phyloP scores from a whole-genome alignment of 768 basidiomycete species.

The Boletus bicolor region DNA sequence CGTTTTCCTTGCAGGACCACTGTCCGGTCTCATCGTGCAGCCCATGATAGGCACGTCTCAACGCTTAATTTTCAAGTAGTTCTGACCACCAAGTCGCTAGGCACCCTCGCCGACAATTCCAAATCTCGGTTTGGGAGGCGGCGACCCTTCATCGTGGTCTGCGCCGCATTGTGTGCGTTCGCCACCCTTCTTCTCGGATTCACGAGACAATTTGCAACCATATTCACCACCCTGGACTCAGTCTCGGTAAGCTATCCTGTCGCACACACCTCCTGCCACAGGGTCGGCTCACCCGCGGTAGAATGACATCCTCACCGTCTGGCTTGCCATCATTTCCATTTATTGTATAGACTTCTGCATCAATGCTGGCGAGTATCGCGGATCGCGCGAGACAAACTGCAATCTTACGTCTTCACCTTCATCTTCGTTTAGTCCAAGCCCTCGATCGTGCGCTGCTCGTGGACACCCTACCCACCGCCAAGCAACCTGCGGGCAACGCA shows the following conservation, averaged over 20 bases:
- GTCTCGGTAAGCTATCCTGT: constrained; percentile 29
- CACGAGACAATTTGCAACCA: constrained; percentile 55
- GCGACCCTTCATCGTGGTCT: constrained; percentile 79
- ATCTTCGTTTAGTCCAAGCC: constrained; percentile 61
- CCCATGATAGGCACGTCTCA: constrained; percentile 68
- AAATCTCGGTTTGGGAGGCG: constrained; percentile 78
- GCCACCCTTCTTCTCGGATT: constrained; percentile 85
- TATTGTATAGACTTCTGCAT: constrained; percentile 67
- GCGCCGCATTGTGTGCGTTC: constrained; percentile 58
- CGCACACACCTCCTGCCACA: neutral
- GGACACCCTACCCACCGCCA: constrained; percentile 69
- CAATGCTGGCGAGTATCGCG: constrained; percentile 42
- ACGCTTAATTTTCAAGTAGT: neutral
- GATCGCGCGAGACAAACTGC: neutral
- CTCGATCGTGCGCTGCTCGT: constrained; percentile 89
- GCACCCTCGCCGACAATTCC: constrained; percentile 78
- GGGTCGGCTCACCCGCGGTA: constrained; percentile 19
- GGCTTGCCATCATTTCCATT: constrained; percentile 70
- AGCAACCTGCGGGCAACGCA: constrained; percentile 85
- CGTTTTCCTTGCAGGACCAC: constrained; percentile 89
- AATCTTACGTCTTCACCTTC: neutral
- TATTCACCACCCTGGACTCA: constrained; percentile 38
- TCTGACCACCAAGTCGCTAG: constrained; percentile 20
- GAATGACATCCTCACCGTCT: constrained; percentile 69
- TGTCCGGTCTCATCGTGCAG: constrained; percentile 88